Percentiles rank a stretch among this genome's conserved stretches.
Conservation (phyloP, 2,329 filamentous ascomycete genomes). For the Keithomyces neogunnii region DNA sequence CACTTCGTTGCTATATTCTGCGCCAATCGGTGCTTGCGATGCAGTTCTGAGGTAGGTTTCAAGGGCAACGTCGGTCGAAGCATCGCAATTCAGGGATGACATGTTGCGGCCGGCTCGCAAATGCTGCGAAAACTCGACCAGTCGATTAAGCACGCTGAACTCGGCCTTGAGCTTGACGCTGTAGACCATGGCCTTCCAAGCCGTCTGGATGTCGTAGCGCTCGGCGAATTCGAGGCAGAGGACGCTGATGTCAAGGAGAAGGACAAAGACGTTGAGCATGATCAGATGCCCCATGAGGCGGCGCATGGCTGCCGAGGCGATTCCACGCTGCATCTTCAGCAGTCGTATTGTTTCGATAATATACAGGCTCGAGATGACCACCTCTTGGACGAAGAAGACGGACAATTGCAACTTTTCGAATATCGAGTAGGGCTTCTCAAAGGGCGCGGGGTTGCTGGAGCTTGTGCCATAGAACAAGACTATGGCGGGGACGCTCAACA, state of each 20-base stretch:
- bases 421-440: constrained; percentile 27
- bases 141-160: constrained; percentile 25
- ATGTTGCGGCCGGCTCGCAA: constrained; percentile 1
- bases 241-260: constrained; percentile 32
- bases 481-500: constrained; percentile 45
- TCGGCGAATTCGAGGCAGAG: constrained; percentile 22
- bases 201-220: constrained; percentile 23
- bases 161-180: constrained; percentile 29
- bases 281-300: constrained; percentile 22
- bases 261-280: constrained; percentile 32
- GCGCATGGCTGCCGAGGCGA: constrained; percentile 10
- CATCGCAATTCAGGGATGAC: neutral
- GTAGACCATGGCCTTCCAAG: constrained; percentile 25
- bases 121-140: constrained; percentile 24
- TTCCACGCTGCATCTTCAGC: constrained; percentile 30
- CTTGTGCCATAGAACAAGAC: constrained; percentile 47
- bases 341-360: constrained; percentile 43
- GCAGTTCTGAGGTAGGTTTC: neutral
- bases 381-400: constrained; percentile 46
- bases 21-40: neutral
- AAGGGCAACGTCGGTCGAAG: constrained; percentile 4
- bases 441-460: constrained; percentile 15
- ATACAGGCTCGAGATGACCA: constrained; percentile 43
- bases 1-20: constrained; percentile 3
- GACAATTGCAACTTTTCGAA: constrained; percentile 47